A percentile compares a stretch with the other conserved stretches of the same genome.
Conservation (phyloP, 169 alveolate genomes). For the Amoebophrya sp. region DNA sequence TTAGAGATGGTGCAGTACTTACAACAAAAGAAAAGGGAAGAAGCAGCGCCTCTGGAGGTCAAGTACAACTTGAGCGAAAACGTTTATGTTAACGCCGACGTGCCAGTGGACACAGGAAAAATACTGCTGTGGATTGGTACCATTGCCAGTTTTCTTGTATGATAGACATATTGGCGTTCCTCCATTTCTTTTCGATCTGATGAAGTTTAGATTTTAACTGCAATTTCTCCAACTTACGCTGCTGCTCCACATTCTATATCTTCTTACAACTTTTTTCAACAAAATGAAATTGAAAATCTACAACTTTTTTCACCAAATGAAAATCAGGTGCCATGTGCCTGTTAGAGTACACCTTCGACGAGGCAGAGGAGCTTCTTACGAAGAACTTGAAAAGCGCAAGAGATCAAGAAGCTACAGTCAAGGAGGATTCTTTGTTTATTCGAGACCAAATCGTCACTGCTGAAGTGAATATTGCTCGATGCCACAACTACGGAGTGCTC, state of each 20-base stretch:
- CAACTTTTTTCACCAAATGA: too few relatives aligned
- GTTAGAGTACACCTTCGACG: neutral
- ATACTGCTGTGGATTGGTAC: constrained; percentile 12
- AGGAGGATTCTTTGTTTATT: neutral
- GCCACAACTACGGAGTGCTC: constrained; percentile 18
- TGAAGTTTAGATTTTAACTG: neutral
- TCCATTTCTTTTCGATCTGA: neutral
- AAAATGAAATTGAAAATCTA: neutral
- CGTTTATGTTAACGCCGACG: neutral
- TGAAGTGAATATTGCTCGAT: neutral
- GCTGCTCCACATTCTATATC: neutral
- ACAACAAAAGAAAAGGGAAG: neutral
- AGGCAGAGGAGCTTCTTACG: constrained; percentile 10
- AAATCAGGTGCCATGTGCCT: neutral
- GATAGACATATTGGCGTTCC: too few relatives aligned
- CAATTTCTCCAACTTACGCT: neutral
- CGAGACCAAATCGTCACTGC: constrained; percentile 4
- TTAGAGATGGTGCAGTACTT: neutral
- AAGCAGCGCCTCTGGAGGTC: neutral
- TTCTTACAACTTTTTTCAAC: neutral
- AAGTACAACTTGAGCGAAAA: neutral
- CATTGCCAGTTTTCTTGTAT: too few relatives aligned
- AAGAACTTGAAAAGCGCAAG: neutral
- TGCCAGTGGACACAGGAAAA: neutral
- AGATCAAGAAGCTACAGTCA: neutral